A percentile compares a stretch with the other conserved stretches of the same genome.
phyloP scores from a whole-genome alignment of 306 rosid genomes.

The Coriaria nepalensis region DNA sequence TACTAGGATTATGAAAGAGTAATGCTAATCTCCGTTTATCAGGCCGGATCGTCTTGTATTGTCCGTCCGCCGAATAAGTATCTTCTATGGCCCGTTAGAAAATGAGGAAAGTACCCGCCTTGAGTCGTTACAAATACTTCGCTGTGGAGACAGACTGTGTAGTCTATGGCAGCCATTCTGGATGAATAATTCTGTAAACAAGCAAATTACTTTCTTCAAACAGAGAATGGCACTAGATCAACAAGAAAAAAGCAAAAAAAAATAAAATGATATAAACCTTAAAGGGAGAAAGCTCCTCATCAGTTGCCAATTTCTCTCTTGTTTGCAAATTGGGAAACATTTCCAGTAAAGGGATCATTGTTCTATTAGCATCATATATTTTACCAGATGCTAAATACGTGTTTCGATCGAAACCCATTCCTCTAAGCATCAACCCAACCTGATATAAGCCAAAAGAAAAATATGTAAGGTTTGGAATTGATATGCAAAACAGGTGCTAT shows the following conservation, averaged over 20 bases:
- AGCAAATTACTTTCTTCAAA: constrained; percentile 13
- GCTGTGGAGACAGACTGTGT: constrained; percentile 94
- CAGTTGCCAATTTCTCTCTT: constrained; percentile 67
- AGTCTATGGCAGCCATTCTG: constrained; percentile 99
- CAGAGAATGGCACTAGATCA: neutral
- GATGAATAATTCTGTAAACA: constrained; percentile 74
- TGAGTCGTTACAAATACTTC: constrained; percentile 99
- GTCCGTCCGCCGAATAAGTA: constrained; percentile 98
- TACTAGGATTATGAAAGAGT: constrained; percentile 73
- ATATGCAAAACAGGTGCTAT: neutral
- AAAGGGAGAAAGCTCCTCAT: constrained; percentile 74
- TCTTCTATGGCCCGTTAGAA: constrained; percentile 88
- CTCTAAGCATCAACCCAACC: constrained; percentile 98
- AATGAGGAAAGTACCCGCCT: constrained; percentile 98
- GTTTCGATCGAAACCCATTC: constrained; percentile 82
- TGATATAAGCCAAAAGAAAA: constrained; percentile 8
- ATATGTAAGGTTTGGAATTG: constrained; percentile 4
- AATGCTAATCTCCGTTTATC: constrained; percentile 86
- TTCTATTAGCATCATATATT: constrained; percentile 68
- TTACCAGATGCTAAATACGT: constrained; percentile 87
- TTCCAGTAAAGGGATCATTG: constrained; percentile 73
- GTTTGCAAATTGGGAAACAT: constrained; percentile 92
- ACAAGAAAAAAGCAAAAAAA: neutral
- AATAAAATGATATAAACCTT: constrained; percentile 21
- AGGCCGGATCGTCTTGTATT: constrained; percentile 82